phyloP scores from a whole-genome alignment of 2,329 filamentous ascomycete species.

The Beauveria australis region DNA sequence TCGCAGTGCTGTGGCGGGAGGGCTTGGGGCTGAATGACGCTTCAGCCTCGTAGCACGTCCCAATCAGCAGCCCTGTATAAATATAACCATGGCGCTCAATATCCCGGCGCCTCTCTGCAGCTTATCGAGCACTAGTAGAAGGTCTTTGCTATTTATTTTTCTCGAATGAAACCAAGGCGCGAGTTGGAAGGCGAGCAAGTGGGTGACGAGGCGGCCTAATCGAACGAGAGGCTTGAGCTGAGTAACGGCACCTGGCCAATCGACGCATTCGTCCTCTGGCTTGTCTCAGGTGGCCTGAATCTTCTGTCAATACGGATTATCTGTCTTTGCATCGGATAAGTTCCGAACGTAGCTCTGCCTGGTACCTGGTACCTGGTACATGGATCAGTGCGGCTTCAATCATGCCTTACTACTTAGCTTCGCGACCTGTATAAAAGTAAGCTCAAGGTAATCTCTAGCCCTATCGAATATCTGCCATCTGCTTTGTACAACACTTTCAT shows the following conservation, averaged over 20 bases:
- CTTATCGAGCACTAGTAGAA: no score
- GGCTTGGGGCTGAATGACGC: not conserved
- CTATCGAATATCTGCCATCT: not conserved
- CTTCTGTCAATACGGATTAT: not conserved
- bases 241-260: not conserved
- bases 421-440: not conserved
- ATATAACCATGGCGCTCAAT: not conserved
- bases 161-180: not conserved
- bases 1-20: not conserved
- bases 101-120: no score
- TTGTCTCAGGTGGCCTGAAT: not conserved
- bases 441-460: not conserved
- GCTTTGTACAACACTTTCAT: rapidly evolving
- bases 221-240: not conserved
- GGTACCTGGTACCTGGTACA: not conserved
- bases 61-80: not conserved
- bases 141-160: not conserved
- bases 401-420: not conserved
- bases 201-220: not conserved
- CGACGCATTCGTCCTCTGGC: not conserved
- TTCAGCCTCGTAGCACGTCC: not conserved
- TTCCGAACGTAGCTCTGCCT: not conserved
- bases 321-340: not conserved
- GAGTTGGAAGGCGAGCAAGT: no score
- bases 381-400: not conserved